These are phyloP conservation scores for Boletus edulis DNA, from an alignment of 768 basidiomycete genomes.

Conservation along the genomic window DNA sequence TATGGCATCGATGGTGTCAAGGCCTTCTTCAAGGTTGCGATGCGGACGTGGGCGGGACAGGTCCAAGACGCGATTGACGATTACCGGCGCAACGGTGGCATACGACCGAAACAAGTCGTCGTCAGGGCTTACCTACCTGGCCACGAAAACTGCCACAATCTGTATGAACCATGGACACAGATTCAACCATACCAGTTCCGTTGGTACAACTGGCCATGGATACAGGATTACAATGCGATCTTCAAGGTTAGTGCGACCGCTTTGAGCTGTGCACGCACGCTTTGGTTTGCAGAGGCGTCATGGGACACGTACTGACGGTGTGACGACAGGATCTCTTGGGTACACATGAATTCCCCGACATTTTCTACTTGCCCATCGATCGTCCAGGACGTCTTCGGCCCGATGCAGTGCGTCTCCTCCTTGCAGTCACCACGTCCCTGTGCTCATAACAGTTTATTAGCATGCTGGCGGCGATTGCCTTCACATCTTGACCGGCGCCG, in stretches of 20 bases:
- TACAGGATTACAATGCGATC: conserved; percentile 52
- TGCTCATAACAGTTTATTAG: conserved; percentile 20
- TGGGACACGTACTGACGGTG: conserved; percentile 1
- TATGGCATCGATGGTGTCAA: conserved; percentile 55
- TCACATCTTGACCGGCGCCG: conserved; percentile 44
- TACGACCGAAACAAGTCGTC: conserved; percentile 43
- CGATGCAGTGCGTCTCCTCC: conserved; percentile 50
- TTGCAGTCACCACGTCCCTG: neutral
- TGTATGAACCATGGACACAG: conserved; percentile 43
- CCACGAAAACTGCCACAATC: conserved; percentile 61
- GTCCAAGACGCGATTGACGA: conserved; percentile 46
- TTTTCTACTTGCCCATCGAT: conserved; percentile 61
- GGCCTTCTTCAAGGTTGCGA: conserved; percentile 56
- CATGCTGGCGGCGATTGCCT: conserved; percentile 46
- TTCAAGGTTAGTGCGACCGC: conserved; percentile 48
- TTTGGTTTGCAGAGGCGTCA: neutral
- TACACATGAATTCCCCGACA: conserved; percentile 45
- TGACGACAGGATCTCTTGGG: conserved; percentile 39
- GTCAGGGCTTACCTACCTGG: conserved; percentile 63
- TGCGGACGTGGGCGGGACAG: conserved; percentile 50
- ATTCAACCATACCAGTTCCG: conserved; percentile 43
- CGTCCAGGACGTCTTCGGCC: conserved; percentile 60
- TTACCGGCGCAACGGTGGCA: conserved; percentile 29
- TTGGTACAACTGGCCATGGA: conserved; percentile 68
- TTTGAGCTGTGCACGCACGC: neutral